Percentiles rank a stretch among this genome's conserved stretches.
phyloP scores from a whole-genome alignment of 2,329 filamentous ascomycete species.

The Fusarium citri region DNA sequence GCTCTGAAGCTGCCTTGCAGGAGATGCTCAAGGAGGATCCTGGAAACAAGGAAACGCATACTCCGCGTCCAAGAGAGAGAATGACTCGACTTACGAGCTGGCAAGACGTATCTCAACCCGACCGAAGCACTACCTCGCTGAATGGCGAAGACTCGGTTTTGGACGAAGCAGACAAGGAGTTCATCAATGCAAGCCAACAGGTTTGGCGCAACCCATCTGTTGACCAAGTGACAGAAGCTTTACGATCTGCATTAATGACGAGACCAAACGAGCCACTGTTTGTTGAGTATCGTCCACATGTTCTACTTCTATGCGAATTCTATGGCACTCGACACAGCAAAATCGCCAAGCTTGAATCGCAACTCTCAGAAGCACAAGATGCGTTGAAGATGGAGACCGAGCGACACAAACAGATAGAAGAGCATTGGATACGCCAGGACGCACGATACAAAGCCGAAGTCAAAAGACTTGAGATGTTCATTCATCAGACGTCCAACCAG shows the following conservation, averaged over 20 bases:
- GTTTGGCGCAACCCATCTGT: constrained; percentile 57
- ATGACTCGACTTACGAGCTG: constrained; percentile 30
- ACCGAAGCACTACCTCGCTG: background rate
- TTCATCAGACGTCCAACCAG: constrained; percentile 53
- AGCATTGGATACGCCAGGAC: constrained; percentile 41
- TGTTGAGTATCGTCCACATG: constrained; percentile 56
- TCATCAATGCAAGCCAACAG: constrained; percentile 36
- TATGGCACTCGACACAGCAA: constrained; percentile 48
- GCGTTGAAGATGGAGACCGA: constrained; percentile 48
- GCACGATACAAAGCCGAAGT: constrained; percentile 47
- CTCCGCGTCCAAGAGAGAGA: constrained; percentile 1
- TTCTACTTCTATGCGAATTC: constrained; percentile 54
- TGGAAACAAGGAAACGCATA: constrained; percentile 2
- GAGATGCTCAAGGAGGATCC: constrained; percentile 21
- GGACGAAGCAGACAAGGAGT: constrained; percentile 29
- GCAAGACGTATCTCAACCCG: constrained; percentile 13
- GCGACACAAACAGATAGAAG: constrained; percentile 47
- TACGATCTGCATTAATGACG: constrained; percentile 58
- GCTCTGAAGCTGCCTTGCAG: constrained; percentile 39
- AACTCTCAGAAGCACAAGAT: constrained; percentile 54
- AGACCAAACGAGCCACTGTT: constrained; percentile 52
- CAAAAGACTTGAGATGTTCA: constrained; percentile 49
- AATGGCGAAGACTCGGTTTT: background rate
- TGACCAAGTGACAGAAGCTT: constrained; percentile 57
- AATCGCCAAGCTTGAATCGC: constrained; percentile 50